Evolutionary conservation across 2,329 filamentous ascomycete species (phyloP), one percentile per base, ranked within the genome.

Genomic region (Myrmaecium sp.): DNA sequence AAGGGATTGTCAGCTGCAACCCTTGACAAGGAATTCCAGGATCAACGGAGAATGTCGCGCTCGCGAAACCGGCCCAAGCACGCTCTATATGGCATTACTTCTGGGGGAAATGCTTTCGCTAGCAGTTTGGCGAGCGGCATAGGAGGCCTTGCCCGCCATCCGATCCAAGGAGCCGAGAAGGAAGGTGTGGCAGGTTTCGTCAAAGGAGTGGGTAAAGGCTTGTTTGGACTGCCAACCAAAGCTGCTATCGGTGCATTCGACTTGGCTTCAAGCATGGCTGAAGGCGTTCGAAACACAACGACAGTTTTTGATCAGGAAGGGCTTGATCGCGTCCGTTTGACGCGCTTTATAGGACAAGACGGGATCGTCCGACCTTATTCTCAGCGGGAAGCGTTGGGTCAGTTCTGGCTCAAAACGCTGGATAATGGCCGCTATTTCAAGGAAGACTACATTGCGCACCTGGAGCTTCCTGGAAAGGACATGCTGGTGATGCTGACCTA

Each of bases 391-490:
- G 84, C 89, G 0, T 71, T 98, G 3, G 89, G 89, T 1, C 89
- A 98, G 51, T 94, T 82, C 60, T 98, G 89, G 91, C 73, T 98
- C 36, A 98, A 98, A 64, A 92, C 93, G 32, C 73, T 92, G 7
- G 89, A 98, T 54, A 89, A 94, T 37, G 89, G 89, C 34, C 89
- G 84, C 51, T 95, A 86, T 62, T 98, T 98, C 66, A 77, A 92
- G 55, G 89, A 98, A 53, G 69, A 82, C 47, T 98, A 98, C 57
- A 89, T 98, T 49, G 91, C 84, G 4, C 91, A 98, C 47, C 63
- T 98, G 4, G 86, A 98, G 53, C 67, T 98, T 14, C 79, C 82
- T 7, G 72, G 74, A 33, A 81, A 89, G 49, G 84, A 91, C 47
- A 81, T 95, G 69, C 66, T 98, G 33, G 94, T 62, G 32, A 55